Evolutionary conservation across 2,329 filamentous ascomycete species (phyloP), one percentile per base, ranked within the genome.

Genomic region (Fusarium equiseti): DNA sequence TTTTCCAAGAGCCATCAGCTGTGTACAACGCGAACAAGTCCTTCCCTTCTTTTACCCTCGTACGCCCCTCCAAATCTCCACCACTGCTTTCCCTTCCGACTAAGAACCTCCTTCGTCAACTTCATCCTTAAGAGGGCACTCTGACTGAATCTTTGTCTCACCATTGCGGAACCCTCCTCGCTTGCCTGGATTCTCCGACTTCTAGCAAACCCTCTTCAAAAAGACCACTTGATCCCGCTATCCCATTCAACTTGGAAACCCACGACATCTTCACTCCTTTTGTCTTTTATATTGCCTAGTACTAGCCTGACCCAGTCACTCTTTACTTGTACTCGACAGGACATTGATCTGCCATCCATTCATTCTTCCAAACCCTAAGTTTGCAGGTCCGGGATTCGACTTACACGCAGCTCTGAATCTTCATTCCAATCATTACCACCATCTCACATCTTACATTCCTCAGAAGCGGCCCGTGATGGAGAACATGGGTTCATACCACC

Each of bases 41-140:
- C 74, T 76, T 77, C 78, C 63, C 77, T 80, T 80, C 77, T 77
- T 79, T 73, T 80, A 78, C 78, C 73, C 77, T 77, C 74, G 68
- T 72, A 76, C 77, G 68, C 78, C 78, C 77, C 77, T 77, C 74
- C 71, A 59, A 72, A 60, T 68, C 66, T 66, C 59, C 70, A 72
- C 71, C 65, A 67, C 29, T 72, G 64, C 53, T 65, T 72, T 73
- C 73, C 73, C 74, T 70, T 77, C 69, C 67, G 63, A 72, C 74
- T 59, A 73, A 71, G 71, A 67, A 73, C 73, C 72, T 78, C 77
- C 77, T 79, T 79, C 77, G 69, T 68, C 58, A 74, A 78, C 67
- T 74, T 78, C 75, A 73, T 80, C 73, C 74, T 73, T 72, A 68
- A 69, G 69, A 79, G 76, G 76, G 77, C 71, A 79, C 65, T 76